These are phyloP conservation scores for Kwoniella pini DNA, from an alignment of 768 basidiomycete genomes.

Conservation along the genomic window DNA sequence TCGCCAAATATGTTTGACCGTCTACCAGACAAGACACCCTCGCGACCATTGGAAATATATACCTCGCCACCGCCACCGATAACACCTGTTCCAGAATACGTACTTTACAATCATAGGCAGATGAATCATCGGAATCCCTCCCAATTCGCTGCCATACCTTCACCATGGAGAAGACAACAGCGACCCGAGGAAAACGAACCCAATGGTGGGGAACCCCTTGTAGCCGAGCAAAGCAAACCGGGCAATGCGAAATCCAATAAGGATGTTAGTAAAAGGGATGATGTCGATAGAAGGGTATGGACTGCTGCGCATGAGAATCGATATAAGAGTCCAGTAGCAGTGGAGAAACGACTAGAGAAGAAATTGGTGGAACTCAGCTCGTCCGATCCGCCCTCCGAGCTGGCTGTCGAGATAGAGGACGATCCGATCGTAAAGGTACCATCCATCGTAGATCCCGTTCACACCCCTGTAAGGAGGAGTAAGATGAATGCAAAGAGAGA, in stretches of 20 bases:
- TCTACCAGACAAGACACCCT: not conserved
- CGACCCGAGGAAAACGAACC: not conserved
- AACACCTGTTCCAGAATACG: constrained; percentile 30
- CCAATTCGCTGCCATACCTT: constrained; percentile 12
- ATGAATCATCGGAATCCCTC: constrained; percentile 26
- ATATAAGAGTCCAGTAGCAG: constrained; percentile 1
- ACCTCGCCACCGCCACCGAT: constrained; percentile 16
- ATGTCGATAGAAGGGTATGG: constrained; percentile 13
- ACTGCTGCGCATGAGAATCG: constrained; percentile 7
- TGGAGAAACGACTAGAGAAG: not conserved
- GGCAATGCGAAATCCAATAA: not conserved
- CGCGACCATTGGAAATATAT: not conserved
- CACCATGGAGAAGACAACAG: constrained; percentile 23
- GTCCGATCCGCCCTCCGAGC: constrained; percentile 2
- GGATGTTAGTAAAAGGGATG: not conserved
- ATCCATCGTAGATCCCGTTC: not conserved
- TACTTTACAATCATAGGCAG: constrained; percentile 23
- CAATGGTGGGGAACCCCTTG: not conserved
- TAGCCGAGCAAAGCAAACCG: not conserved
- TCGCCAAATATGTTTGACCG: not conserved
- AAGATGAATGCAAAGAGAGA: not conserved
- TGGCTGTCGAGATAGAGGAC: not conserved
- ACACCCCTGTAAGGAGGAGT: not conserved
- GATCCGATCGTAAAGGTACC: not conserved
- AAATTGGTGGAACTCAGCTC: constrained; percentile 16